phyloP scores from a whole-genome alignment of 495 filamentous ascomycete species.

The Patellaria atrata region DNA sequence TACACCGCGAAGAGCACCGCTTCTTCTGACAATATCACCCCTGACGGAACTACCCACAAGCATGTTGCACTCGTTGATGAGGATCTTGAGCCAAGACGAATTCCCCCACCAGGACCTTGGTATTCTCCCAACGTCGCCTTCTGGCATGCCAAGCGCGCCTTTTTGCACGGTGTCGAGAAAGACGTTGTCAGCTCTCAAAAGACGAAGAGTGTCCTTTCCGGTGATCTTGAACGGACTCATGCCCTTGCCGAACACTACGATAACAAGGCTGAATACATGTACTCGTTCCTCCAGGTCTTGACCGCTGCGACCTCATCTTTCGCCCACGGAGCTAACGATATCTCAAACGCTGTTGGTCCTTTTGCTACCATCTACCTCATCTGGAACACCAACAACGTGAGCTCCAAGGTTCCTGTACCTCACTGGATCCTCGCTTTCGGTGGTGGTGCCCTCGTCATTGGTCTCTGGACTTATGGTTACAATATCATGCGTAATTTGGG shows the following conservation, averaged over 20 bases:
- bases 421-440: constrained; percentile 34
- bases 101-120: constrained; percentile 5
- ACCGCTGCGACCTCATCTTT: constrained; percentile 65
- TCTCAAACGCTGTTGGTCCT: constrained; percentile 62
- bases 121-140: constrained; percentile 7
- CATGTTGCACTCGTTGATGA: neutral
- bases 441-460: constrained; percentile 38
- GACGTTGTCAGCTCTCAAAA: constrained; percentile 17
- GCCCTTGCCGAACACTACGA: constrained; percentile 47
- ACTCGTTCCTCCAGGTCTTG: constrained; percentile 59
- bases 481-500: constrained; percentile 56
- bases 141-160: constrained; percentile 4
- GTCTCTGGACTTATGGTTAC: constrained; percentile 50
- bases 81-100: neutral
- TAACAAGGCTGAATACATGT: constrained; percentile 63
- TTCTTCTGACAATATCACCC: constrained; percentile 1
- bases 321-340: constrained; percentile 69
- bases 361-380: constrained; percentile 54
- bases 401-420: constrained; percentile 38
- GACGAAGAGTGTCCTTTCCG: constrained; percentile 13
- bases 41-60: neutral
- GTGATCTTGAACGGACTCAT: constrained; percentile 32
- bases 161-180: constrained; percentile 18
- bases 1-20: constrained; percentile 1
- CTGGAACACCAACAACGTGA: constrained; percentile 42